Base-by-base conservation (phyloP, 768 basidiomycete genomes). In the Multifurca ochricompacta region DNA sequence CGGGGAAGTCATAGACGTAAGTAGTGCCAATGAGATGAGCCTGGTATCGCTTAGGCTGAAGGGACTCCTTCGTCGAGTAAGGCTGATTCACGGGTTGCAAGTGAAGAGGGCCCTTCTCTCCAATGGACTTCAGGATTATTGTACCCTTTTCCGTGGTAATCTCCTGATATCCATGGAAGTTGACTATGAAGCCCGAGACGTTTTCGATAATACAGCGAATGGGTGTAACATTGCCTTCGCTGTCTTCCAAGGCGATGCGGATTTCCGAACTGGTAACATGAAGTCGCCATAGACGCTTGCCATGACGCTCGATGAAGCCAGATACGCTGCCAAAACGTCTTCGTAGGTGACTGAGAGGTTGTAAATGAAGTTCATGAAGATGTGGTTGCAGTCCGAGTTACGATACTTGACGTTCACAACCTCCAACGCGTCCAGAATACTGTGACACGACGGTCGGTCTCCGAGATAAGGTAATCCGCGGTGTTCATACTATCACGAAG, bases 331-430 rank as follows among this genome's bases (percentile, higher is more conserved):
- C 51, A 97, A 82, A 7, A 98, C 94, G 63, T 98, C 95, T 58
- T 97, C 94, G 64, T 97, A 98, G 31, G 85, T 85, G 58, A 99
- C 93, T 27, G 85, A 81, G 41, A 99, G 85, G 67, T 89, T 91
- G 79, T 98, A 98, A 64, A 98, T 84, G 69, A 98, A 99, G 75
- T 98, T 97, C 83, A 98, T 85, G 75, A 92, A 94, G 68, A 98
- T 96, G 68, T 97, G 94, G 70, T 98, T 98, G 74, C 91, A 93
- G 67, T 98, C 95, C 3, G 95, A 89, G 62, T 87, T 91, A 56
- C 94, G 83, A 64, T 94, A 78, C 64, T 91, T 80, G 7, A 89
- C 90, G 62, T 81, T 85, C 66, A 95, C 91, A 51, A 98, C 87
- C 68, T 98, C 95, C 28, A 98, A 79, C 2, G 94, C 88, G 69